Evolutionary conservation across 164 flowering plant species (phyloP).

Genomic region (Buxus sempervirens): DNA sequence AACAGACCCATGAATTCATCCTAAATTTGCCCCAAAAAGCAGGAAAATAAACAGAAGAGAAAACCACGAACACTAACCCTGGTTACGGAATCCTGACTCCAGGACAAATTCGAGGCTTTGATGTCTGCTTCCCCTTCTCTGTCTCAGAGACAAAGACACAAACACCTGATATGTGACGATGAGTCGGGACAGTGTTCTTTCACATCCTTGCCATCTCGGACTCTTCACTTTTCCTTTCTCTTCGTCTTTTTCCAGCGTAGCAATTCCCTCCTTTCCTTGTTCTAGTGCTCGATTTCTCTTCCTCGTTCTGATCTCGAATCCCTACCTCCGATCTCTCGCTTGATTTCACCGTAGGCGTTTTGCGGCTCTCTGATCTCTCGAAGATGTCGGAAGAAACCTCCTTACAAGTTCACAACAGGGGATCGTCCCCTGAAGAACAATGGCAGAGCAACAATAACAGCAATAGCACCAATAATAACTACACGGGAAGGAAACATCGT

Average conservation of each 20-base stretch:
- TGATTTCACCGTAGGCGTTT: slow-evolving; percentile 15
- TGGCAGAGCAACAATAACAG: neutral
- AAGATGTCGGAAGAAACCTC: slow-evolving; percentile 33
- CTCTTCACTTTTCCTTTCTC: neutral
- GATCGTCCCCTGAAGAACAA: slow-evolving; percentile 15
- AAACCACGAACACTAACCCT: no score
- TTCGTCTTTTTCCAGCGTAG: neutral
- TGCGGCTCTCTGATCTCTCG: slow-evolving; percentile 23
- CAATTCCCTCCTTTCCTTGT: neutral
- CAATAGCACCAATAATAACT: slow-evolving; percentile 8
- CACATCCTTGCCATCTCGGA: neutral
- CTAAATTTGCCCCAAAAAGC: no score
- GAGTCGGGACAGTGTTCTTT: no score
- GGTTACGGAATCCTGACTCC: no score
- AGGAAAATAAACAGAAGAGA: no score
- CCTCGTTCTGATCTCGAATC: slow-evolving; percentile 16
- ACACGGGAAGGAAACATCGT: slow-evolving; percentile 46
- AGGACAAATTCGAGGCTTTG: no score
- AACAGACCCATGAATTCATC: no score
- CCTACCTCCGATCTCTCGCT: slow-evolving; percentile 22
- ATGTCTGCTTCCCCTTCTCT: no score
- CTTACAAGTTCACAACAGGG: slow-evolving; percentile 20
- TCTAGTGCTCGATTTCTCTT: neutral
- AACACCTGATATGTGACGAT: no score
- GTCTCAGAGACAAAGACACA: no score